Base-by-base conservation (phyloP, 108 stramenopile genomes). In the Pseudonitzschia delicatissima region DNA sequence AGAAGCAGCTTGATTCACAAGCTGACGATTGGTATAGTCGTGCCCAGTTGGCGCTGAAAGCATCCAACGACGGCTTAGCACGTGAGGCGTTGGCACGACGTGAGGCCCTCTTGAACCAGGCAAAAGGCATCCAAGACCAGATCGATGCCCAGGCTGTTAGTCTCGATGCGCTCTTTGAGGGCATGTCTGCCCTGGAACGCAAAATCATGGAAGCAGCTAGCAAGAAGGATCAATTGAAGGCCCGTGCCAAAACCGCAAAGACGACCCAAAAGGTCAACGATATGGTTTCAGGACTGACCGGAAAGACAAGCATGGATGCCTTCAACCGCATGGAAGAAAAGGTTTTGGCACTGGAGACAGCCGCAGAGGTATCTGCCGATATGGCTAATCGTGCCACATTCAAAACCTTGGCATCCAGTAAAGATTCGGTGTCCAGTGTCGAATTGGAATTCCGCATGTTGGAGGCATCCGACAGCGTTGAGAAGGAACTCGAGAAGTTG, bases 301-400 rank as follows among this genome's bases (percentile, higher is more conserved):
- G 90, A 4, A 73, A 79, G 35, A 85, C 82, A n/a, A 83, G 83
- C 51, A 89, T 95, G 88, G 92, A 92, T 72, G 92, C 90, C 53
- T 95, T 93, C 57, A 77, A 71, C 28, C 80, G 92, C 33, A 95
- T 95, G 92, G 87, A 91, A 66, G 90, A 93, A 44, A 95, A 95
- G 82, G 94, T 95, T 5, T 87, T 87, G 44, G 81, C 70, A 20
- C 71, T 95, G 13, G 94, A 95, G 80, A 86, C 85, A 34, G 81
- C 76, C 25, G 93, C 93, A 3, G 91, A 92, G 66, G 89, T 91
- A 11, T 76, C 87, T 23, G 87, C 85, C 29, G 86, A 94, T 69
- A 80, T 92, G 78, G 66, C 74, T 8, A 55, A 71, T 18, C 66
- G 66, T 13, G 62, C 50, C 40, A 68, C 57, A 49, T 66, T 65